Base-by-base conservation (phyloP, 2,329 filamentous ascomycete species). In the Cytospora mali region DNA sequence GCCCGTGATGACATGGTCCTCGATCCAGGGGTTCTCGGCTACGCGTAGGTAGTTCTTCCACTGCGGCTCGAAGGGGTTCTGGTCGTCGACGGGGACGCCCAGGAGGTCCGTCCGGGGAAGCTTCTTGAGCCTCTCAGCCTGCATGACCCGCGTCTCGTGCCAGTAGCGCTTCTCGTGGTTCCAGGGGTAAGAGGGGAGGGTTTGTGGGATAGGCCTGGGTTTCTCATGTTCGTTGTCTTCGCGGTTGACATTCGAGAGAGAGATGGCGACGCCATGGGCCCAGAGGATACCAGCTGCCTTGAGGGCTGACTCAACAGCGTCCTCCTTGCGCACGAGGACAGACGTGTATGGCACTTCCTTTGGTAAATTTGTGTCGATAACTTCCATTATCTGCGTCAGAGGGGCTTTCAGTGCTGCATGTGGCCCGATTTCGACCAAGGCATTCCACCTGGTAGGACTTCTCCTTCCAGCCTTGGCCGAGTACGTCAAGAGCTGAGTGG, bases 21-120 rank as follows among this genome's bases (percentile, higher is more conserved):
- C 51, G 5, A 73, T 50, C 72, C 71, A 74, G 16, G 71, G 71
- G 56, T 61, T 69, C 55, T 66, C 71, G 46, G 39, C 63, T 28
- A 66, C 55, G 16, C 55, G 65, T 29, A 66, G 69, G 21, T 60
- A 63, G 51, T 73, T 69, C 23, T 68, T 67, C 72, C 72, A 73
- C 39, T 68, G 60, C 2, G 70, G 68, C 29, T 69, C 68, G 6
- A 65, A 52, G 11, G 58, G 64, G 28, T 71, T 68, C 53, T 66
- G 68, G 39, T 69, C 67, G 5, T 62, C 56, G 4, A 66, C 58
- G 13, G 68, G 70, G 1, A 64, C 59, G 9, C 71, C 71, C 14
- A 73, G 66, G 6, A 73, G 66, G 48, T 71, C 58, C 25, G 18
- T 39, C 0, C 58, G 39, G 1, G 39, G 39, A 4, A 16, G 16